Evolutionary conservation across 2,329 filamentous ascomycete genomes (phyloP).

Genomic region (Pestalotiopsis fici): DNA sequence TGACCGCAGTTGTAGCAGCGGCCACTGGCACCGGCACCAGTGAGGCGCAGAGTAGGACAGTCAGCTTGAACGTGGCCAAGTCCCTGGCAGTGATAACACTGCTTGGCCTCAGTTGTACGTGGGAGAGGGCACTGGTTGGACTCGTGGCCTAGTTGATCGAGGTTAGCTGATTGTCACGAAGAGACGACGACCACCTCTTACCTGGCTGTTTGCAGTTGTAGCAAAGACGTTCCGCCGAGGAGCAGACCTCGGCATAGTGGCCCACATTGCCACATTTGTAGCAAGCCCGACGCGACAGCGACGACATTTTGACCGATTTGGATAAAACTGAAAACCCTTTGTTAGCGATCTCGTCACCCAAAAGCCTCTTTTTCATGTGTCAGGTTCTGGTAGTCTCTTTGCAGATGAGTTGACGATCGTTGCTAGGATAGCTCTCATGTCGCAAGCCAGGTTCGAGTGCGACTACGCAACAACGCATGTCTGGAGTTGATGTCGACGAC

Average conservation of each 20-base stretch:
- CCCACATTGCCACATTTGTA: slow-evolving; percentile 84
- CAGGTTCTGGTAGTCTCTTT: neutral
- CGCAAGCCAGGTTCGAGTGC: neutral
- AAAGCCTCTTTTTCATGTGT: slow-evolving; percentile 13
- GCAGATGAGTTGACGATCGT: neutral
- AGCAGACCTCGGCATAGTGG: slow-evolving; percentile 88
- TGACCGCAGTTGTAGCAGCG: slow-evolving; percentile 98
- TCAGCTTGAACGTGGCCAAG: slow-evolving; percentile 98
- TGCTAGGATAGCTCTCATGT: neutral
- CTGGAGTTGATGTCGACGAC: neutral
- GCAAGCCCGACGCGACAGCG: slow-evolving; percentile 79
- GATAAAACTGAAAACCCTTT: slow-evolving; percentile 16
- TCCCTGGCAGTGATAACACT: slow-evolving; percentile 99
- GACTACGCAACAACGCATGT: neutral
- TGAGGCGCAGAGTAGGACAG: slow-evolving; percentile 93
- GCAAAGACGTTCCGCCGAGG: slow-evolving; percentile 95
- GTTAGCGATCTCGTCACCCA: slow-evolving; percentile 33
- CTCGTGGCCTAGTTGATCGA: slow-evolving; percentile 70
- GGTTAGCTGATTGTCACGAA: neutral
- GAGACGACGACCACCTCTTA: slow-evolving; percentile 27
- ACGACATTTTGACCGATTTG: slow-evolving; percentile 62
- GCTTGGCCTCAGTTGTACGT: slow-evolving; percentile 96
- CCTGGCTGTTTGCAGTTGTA: slow-evolving; percentile 98
- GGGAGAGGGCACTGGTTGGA: slow-evolving; percentile 97
- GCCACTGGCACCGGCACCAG: slow-evolving; percentile 76